Conservation (phyloP, 306 rosid genomes). For the Trifolium fragiferum region DNA sequence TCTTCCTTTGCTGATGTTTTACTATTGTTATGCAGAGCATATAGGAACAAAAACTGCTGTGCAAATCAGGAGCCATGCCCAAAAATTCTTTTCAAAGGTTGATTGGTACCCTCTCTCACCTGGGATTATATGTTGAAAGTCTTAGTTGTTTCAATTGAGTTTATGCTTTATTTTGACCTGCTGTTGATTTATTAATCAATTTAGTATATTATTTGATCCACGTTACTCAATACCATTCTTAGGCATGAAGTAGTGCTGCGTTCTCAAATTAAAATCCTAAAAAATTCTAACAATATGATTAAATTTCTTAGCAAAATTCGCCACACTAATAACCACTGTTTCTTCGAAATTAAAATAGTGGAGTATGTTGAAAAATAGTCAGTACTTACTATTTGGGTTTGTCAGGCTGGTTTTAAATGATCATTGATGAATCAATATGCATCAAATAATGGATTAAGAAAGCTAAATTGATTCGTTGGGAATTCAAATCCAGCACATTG, state of each 20-base stretch:
- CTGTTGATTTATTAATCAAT: constrained; percentile 31
- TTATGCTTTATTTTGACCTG: constrained; percentile 20
- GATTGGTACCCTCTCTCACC: constrained; percentile 60
- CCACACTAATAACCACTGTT: constrained; percentile 7
- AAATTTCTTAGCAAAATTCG: constrained; percentile 22
- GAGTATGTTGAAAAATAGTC: background rate
- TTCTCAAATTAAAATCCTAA: constrained; percentile 1
- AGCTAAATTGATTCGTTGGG: background rate
- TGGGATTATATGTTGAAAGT: constrained; percentile 38
- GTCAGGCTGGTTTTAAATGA: background rate
- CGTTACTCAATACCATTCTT: constrained; percentile 11
- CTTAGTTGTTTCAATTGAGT: constrained; percentile 33
- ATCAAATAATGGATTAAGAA: constrained; percentile 14
- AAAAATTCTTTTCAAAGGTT: constrained; percentile 98
- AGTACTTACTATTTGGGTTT: background rate
- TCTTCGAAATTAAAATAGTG: constrained; percentile 9
- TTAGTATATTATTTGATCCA: constrained; percentile 22
- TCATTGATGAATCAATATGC: background rate
- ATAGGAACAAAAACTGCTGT: constrained; percentile 99
- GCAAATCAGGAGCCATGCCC: constrained; percentile 99
- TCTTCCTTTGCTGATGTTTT: constrained; percentile 32
- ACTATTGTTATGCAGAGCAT: constrained; percentile 73
- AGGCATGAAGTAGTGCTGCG: background rate
- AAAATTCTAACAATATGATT: constrained; percentile 15
- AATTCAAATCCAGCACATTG: background rate